A percentile compares a stretch with the other conserved stretches of the same genome.
Evolutionary conservation across 805 yeast species (phyloP).

Genomic region (Millerozyma miso): DNA sequence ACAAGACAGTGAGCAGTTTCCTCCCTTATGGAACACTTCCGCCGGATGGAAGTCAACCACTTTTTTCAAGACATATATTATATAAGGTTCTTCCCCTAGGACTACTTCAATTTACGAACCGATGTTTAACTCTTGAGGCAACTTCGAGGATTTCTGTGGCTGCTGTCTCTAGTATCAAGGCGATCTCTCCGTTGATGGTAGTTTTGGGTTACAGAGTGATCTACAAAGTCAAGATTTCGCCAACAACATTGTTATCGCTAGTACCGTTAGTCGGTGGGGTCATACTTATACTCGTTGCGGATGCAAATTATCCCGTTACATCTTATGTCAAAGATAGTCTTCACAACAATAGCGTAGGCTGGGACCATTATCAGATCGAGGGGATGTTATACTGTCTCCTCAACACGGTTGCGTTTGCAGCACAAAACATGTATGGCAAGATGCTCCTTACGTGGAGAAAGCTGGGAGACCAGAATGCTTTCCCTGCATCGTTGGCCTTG

Average conservation of each 20-base stretch:
- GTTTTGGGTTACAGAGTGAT: conserved; percentile 51
- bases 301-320: conserved; percentile 10
- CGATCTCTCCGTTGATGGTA: conserved; percentile 60
- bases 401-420: conserved; percentile 73
- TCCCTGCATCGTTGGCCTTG: conserved; percentile 25
- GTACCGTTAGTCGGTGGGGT: conserved; percentile 53
- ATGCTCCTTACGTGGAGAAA: conserved; percentile 65
- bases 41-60: conserved; percentile 16
- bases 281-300: conserved; percentile 40
- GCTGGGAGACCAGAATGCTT: conserved; percentile 18
- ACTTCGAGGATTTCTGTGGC: conserved; percentile 64
- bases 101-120: conserved; percentile 61
- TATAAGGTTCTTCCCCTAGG: conserved; percentile 58
- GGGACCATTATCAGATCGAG: conserved; percentile 34
- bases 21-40: conserved; percentile 62
- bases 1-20: conserved; percentile 22
- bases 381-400: conserved; percentile 69
- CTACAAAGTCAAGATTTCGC: conserved; percentile 48
- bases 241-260: conserved; percentile 48
- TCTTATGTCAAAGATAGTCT: not conserved
- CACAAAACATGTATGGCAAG: conserved; percentile 84
- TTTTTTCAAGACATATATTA: conserved; percentile 28
- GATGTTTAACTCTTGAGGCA: conserved; percentile 58
- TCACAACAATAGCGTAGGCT: conserved; percentile 7
- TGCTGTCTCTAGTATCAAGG: conserved; percentile 67